Conservation (phyloP, 257 asterid species). For the Petrea volubilis region DNA sequence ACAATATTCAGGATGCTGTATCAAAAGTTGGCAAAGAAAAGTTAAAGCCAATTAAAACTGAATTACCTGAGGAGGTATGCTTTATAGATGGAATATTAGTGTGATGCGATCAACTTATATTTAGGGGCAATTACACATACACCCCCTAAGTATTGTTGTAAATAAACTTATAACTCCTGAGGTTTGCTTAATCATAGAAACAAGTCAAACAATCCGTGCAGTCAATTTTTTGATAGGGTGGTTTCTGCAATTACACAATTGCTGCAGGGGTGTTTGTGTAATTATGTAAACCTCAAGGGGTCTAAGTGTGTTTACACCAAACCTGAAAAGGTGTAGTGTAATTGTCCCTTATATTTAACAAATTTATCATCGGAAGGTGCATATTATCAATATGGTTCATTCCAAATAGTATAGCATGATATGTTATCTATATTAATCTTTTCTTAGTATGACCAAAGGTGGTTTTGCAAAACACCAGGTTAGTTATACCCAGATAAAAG, state of each 20-base stretch:
- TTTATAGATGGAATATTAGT: slow-evolving; percentile 7
- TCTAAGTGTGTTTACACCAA: too few relatives aligned
- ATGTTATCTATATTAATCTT: not conserved
- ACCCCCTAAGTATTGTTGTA: too few relatives aligned
- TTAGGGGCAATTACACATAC: too few relatives aligned
- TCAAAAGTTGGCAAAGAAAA: slow-evolving; percentile 77
- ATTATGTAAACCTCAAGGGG: too few relatives aligned
- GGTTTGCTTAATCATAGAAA: too few relatives aligned
- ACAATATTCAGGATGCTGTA: slow-evolving; percentile 47
- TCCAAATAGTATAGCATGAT: not conserved
- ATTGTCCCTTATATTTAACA: too few relatives aligned
- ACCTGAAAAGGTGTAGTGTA: too few relatives aligned
- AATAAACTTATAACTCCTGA: too few relatives aligned
- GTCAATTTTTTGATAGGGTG: too few relatives aligned
- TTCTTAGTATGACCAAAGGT: slow-evolving; percentile 3
- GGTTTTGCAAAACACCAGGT: slow-evolving; percentile 44
- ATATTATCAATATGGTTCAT: not conserved
- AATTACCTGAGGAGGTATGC: slow-evolving; percentile 86
- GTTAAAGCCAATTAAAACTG: slow-evolving; percentile 79
- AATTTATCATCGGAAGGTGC: not conserved
- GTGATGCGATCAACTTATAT: slow-evolving; percentile 16
- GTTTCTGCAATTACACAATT: too few relatives aligned
- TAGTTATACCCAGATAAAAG: slow-evolving; percentile 66
- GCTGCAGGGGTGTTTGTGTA: too few relatives aligned
- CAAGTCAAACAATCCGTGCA: too few relatives aligned